Conservation (phyloP, 106 monocot genomes). For the Chionographis japonica region DNA sequence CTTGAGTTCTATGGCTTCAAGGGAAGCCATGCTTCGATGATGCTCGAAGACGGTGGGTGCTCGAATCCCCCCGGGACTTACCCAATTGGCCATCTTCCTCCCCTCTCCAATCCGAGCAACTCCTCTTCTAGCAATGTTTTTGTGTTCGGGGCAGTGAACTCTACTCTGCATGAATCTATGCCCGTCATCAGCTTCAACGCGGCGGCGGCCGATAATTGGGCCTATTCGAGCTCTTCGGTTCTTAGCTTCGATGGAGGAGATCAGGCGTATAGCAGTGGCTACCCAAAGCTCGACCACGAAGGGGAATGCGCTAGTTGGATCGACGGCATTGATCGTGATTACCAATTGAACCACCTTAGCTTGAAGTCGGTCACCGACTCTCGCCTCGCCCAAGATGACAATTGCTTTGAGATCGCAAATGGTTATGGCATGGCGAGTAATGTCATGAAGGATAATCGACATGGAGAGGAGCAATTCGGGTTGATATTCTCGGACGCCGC, state of each 20-base stretch:
- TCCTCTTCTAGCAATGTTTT: too few relatives aligned
- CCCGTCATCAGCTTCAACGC: constrained; percentile 20
- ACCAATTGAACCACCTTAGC: constrained; percentile 1
- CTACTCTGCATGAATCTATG: constrained; percentile 9
- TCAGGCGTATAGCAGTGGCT: too few relatives aligned
- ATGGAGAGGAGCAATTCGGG: constrained; percentile 31
- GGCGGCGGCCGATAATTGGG: background rate
- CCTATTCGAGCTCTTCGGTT: too few relatives aligned
- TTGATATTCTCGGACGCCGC: constrained; percentile 24
- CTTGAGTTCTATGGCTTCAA: too few relatives aligned
- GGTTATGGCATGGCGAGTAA: constrained; percentile 37
- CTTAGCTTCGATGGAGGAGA: too few relatives aligned
- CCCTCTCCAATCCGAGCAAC: constrained; percentile 21
- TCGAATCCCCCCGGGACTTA: too few relatives aligned
- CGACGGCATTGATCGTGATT: too few relatives aligned
- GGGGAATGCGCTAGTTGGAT: too few relatives aligned
- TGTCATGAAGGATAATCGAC: constrained; percentile 13
- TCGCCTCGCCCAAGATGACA: constrained; percentile 50
- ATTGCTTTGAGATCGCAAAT: constrained; percentile 12
- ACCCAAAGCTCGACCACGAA: too few relatives aligned
- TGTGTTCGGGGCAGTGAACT: constrained; percentile 13
- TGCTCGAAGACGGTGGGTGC: too few relatives aligned
- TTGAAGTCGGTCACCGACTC: constrained; percentile 46
- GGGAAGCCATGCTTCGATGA: background rate
- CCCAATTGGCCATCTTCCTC: background rate